Evolutionary conservation across 2,329 filamentous ascomycete species (phyloP).

Genomic region (Macrophomina tecta): DNA sequence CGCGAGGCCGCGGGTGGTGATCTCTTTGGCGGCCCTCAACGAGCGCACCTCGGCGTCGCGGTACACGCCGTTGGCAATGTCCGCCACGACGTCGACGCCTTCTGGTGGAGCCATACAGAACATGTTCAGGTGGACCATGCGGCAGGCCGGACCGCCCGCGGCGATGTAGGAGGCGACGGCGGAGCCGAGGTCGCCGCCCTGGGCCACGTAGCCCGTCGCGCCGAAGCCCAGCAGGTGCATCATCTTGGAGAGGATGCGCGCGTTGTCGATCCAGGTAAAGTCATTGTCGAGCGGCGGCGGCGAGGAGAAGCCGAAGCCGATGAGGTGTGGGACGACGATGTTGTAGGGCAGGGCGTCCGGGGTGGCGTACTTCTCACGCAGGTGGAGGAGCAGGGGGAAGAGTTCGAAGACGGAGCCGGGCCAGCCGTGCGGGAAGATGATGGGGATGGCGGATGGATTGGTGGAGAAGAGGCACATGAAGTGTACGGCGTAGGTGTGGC

Average conservation of each 20-base stretch:
- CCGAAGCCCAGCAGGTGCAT: neutral
- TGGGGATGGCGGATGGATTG: slow-evolving; percentile 58
- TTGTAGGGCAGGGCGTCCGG: slow-evolving; percentile 61
- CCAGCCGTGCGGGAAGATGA: slow-evolving; percentile 64
- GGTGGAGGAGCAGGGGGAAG: slow-evolving; percentile 55
- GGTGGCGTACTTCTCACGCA: slow-evolving; percentile 56
- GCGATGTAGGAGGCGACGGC: too few relatives aligned
- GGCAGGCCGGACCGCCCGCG: too few relatives aligned
- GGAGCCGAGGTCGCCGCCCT: neutral
- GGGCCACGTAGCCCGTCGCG: neutral
- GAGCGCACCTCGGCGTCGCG: neutral
- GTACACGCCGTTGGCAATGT: neutral
- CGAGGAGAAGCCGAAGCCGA: slow-evolving; percentile 61
- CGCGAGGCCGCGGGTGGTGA: neutral
- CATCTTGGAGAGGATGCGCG: slow-evolving; percentile 54
- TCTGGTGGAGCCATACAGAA: neutral
- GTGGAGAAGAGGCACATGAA: slow-evolving; percentile 61
- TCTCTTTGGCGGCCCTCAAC: too few relatives aligned
- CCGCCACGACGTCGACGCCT: neutral
- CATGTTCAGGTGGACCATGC: neutral
- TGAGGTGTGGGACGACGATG: slow-evolving; percentile 62
- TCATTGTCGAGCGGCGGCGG: slow-evolving; percentile 53
- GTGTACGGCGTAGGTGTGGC: slow-evolving; percentile 40
- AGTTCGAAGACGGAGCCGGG: slow-evolving; percentile 64
- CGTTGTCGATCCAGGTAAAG: slow-evolving; percentile 48